Evolutionary conservation across 2,329 filamentous ascomycete species (phyloP).

Genomic region (Colletotrichum magnum): DNA sequence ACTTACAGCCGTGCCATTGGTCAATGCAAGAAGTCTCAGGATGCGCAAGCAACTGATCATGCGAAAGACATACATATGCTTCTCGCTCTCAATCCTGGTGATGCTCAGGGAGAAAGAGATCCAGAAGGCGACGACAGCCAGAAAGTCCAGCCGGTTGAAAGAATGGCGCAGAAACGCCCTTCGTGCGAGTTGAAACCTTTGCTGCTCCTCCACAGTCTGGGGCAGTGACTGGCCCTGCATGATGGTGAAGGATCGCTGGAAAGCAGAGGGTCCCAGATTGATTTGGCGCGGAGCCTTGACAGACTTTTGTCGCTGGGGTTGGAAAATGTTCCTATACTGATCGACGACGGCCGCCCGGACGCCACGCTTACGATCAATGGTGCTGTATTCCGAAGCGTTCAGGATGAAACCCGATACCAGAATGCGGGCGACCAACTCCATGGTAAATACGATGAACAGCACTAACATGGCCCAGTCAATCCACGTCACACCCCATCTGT

Average conservation of each 20-base stretch:
- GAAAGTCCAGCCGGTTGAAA: conserved; percentile 95
- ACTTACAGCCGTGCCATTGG: conserved; percentile 90
- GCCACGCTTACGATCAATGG: conserved; percentile 83
- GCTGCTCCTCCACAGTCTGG: conserved; percentile 80
- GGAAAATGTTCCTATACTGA: conserved; percentile 84
- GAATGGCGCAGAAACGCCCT: conserved; percentile 94
- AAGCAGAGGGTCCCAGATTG: conserved; percentile 71
- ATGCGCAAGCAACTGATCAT: conserved; percentile 98
- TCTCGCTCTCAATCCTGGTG: conserved; percentile 75
- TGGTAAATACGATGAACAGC: conserved; percentile 90
- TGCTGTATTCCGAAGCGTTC: conserved; percentile 93
- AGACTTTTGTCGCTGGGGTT: conserved; percentile 82
- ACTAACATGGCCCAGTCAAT: conserved; percentile 87
- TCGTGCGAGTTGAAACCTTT: conserved; percentile 87
- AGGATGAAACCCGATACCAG: conserved; percentile 95
- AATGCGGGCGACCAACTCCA: conserved; percentile 86
- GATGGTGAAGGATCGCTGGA: conserved; percentile 84
- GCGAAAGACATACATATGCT: conserved; percentile 89
- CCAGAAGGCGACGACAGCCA: conserved; percentile 97
- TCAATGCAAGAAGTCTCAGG: conserved; percentile 89
- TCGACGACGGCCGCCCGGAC: conserved; percentile 80
- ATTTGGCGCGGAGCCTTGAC: conserved; percentile 66
- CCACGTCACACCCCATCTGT: conserved; percentile 75
- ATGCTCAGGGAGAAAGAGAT: conserved; percentile 84
- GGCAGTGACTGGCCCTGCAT: conserved; percentile 73